phyloP scores from a whole-genome alignment of 768 basidiomycete species.

The Pisolithus albus region DNA sequence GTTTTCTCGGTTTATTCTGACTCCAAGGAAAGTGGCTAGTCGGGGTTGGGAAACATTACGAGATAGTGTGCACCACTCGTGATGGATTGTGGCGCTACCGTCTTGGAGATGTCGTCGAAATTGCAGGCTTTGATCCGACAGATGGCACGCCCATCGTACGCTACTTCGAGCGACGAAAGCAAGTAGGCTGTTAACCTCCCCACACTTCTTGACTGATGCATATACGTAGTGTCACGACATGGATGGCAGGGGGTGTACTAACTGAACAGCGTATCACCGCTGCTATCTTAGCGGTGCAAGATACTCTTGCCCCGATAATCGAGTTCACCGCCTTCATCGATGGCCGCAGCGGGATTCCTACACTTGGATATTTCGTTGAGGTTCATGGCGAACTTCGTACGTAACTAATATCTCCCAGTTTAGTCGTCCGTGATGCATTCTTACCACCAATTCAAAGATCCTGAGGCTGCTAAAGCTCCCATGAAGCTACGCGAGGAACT shows the following conservation, averaged over 20 bases:
- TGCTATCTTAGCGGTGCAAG: constrained; percentile 4
- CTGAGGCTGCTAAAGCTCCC: constrained; percentile 1
- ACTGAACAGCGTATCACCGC: no score
- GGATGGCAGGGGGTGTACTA: no score
- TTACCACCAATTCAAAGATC: not conserved
- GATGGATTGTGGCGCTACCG: constrained; percentile 19
- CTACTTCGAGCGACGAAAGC: constrained; percentile 7
- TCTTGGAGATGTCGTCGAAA: constrained; percentile 15
- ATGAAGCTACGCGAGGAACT: constrained; percentile 1
- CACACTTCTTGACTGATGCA: no score
- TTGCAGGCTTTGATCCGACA: constrained; percentile 9
- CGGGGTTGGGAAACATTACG: constrained; percentile 3
- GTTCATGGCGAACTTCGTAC: constrained; percentile 5
- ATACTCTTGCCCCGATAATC: constrained; percentile 7
- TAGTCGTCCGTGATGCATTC: not conserved
- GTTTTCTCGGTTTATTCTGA: no score
- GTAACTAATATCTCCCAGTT: not conserved
- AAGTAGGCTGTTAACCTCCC: no score
- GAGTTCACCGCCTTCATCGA: constrained; percentile 16
- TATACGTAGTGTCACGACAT: not conserved
- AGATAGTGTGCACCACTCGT: constrained; percentile 13
- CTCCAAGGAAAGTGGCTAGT: constrained; percentile 5
- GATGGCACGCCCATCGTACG: constrained; percentile 16
- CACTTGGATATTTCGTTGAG: constrained; percentile 5
- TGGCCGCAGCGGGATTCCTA: constrained; percentile 2